Evolutionary conservation across 352 stramenopile genomes (phyloP), one percentile per base, ranked within the genome.

Genomic region (Phytophthora palmivora): DNA sequence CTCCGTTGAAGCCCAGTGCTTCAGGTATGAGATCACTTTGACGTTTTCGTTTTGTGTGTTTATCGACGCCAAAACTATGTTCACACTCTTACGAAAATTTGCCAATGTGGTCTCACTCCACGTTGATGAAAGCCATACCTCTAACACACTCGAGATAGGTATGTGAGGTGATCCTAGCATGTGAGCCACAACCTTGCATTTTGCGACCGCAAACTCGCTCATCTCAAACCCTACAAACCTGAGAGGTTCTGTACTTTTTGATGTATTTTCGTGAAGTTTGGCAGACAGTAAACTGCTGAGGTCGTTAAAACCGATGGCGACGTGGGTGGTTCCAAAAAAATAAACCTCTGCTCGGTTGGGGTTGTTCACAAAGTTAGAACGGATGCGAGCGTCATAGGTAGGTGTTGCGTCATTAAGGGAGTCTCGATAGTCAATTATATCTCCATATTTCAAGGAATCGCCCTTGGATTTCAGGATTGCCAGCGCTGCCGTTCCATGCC

Each of bases 231-330:
- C 57, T 16, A 72, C 63, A 39, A 62, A 72, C 33, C 18, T 53
- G 8, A 72, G 50, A 10, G 63, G 55, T 3, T 8, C 26, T 8
- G 26, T 32, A 21, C 10, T 28, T 11, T 28, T 32, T 22, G 51
- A 42, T 21, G 30, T 10, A 18, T 52, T 57, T 1, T 58, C 39
- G 0, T 42, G 49, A 28, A 69, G 15, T 7, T 33, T 47, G 2
- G 66, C 54, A 7, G 22, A 46, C 1, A 70, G 12, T 1, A 74
- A 36, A 46, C 60, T 70, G 26, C 60, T 74, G 22, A 70, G 67
- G 43, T 74, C 66, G 26, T 69, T 76, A 22, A 76, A 72, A 1
- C 67, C 62, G 24, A 76, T 63, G 2, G 67, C 67, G 32, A 76
- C 62, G 46, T 76, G 67, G 11, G 62, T 72, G 3, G 51, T 69